These are phyloP conservation scores for Rhododendron kiyosumense DNA, from an alignment of 148 eudicot species.

Conservation along the genomic window DNA sequence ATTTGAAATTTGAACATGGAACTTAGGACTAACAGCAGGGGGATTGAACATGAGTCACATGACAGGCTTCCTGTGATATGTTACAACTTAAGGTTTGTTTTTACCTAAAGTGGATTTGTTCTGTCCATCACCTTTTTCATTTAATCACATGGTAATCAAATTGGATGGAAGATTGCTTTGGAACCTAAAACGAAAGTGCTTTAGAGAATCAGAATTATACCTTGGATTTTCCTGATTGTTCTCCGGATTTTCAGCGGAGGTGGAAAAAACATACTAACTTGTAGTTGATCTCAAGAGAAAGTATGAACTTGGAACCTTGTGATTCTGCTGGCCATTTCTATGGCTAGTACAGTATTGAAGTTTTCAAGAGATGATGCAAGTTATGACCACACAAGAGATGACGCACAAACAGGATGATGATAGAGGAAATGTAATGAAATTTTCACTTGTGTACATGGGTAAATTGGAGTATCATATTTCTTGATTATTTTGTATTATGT, in stretches of 20 bases:
- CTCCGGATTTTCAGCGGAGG: neutral
- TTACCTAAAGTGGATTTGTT: neutral
- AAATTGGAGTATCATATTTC: neutral
- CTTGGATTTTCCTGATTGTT: neutral
- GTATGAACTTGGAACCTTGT: neutral
- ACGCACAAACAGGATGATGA: neutral
- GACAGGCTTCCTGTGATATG: neutral
- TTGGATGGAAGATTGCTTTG: neutral
- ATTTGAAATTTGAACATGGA: neutral
- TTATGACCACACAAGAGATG: neutral
- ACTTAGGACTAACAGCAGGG: neutral
- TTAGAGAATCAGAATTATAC: neutral
- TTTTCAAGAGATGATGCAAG: neutral
- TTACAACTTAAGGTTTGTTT: neutral
- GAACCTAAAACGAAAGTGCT: neutral
- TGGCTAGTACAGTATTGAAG: neutral
- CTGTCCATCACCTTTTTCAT: neutral
- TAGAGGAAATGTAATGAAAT: neutral
- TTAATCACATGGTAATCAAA: neutral
- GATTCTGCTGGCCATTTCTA: neutral
- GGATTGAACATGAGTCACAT: neutral
- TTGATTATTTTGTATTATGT: neutral
- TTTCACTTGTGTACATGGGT: neutral
- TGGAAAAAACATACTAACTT: neutral
- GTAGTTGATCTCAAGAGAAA: neutral